A percentile compares a stretch with the other conserved stretches of the same genome.
phyloP scores from a whole-genome alignment of 2,329 filamentous ascomycete species.

The Fusarium sp. region DNA sequence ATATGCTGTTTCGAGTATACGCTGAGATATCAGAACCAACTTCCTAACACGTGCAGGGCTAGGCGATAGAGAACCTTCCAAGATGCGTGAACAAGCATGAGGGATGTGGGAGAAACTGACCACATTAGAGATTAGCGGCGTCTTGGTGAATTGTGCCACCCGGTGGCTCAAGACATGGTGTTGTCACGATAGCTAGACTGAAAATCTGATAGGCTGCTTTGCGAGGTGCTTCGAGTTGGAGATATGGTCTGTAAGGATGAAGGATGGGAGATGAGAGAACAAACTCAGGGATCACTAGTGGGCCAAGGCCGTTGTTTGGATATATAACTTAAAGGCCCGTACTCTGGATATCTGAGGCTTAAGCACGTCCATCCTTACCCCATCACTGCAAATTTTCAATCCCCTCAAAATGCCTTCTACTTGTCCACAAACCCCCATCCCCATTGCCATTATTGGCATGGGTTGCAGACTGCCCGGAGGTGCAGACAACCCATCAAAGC shows the following conservation, averaged over 20 bases:
- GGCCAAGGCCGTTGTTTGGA: background rate
- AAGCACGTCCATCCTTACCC: background rate
- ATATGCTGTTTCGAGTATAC: background rate
- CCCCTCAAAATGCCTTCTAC: background rate
- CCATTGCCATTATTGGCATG: background rate
- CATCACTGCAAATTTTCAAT: background rate
- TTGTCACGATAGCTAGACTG: background rate
- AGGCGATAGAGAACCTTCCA: background rate
- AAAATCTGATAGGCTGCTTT: background rate
- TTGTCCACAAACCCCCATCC: background rate
- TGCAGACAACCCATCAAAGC: background rate
- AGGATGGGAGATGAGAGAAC: background rate
- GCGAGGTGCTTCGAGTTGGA: background rate
- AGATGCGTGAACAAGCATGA: background rate
- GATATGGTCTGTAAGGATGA: background rate
- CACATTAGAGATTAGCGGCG: background rate
- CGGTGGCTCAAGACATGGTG: too few relatives aligned
- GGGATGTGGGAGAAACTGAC: background rate
- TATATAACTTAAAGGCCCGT: background rate
- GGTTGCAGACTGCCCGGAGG: background rate
- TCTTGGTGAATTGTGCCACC: background rate
- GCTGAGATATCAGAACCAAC: background rate
- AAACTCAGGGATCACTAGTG: background rate
- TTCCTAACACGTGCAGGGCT: background rate
- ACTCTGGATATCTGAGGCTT: accelerated